Conservation (phyloP, 2,329 filamentous ascomycete species). For the Colletotrichum shisoi region DNA sequence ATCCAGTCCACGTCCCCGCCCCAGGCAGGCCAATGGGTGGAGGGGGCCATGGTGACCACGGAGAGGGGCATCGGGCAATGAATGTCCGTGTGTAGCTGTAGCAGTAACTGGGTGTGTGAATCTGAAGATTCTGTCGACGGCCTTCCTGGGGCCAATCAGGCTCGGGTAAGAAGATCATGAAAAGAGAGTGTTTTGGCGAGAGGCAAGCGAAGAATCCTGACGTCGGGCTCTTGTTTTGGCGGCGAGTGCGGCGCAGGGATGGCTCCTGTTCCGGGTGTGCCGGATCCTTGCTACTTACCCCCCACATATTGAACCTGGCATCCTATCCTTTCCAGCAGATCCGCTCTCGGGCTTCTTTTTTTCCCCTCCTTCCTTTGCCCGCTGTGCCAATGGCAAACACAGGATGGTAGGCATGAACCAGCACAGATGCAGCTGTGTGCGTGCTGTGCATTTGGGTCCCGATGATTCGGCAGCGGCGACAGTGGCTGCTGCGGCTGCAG, state of each 20-base stretch:
- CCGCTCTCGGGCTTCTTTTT: conserved; percentile 40
- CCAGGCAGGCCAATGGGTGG: conserved; percentile 24
- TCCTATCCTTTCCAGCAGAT: conserved; percentile 41
- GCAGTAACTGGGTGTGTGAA: conserved; percentile 36
- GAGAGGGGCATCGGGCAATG: conserved; percentile 35
- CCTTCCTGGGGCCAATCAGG: conserved; percentile 41
- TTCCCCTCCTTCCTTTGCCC: conserved; percentile 10
- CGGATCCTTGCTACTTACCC: conserved; percentile 38
- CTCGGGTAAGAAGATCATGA: conserved; percentile 45
- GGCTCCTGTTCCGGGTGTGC: conserved; percentile 43
- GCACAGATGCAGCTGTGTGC: conserved; percentile 29
- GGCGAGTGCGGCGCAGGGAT: conserved; percentile 39
- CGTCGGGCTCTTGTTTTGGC: conserved; percentile 44
- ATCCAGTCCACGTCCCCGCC: conserved; percentile 37
- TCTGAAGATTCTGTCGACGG: conserved; percentile 40
- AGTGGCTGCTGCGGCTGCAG: background rate
- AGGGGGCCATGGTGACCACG: conserved; percentile 33
- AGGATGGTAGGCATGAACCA: conserved; percentile 31
- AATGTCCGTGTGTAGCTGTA: conserved; percentile 11
- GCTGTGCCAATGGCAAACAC: conserved; percentile 30
- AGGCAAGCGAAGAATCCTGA: conserved; percentile 41
- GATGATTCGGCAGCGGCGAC: conserved; percentile 19
- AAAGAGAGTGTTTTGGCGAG: conserved; percentile 47
- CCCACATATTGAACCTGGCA: conserved; percentile 42
- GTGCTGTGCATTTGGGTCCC: conserved; percentile 5